These are phyloP conservation scores for Mycena alexandri DNA, from an alignment of 768 basidiomycete genomes.

Conservation along the genomic window DNA sequence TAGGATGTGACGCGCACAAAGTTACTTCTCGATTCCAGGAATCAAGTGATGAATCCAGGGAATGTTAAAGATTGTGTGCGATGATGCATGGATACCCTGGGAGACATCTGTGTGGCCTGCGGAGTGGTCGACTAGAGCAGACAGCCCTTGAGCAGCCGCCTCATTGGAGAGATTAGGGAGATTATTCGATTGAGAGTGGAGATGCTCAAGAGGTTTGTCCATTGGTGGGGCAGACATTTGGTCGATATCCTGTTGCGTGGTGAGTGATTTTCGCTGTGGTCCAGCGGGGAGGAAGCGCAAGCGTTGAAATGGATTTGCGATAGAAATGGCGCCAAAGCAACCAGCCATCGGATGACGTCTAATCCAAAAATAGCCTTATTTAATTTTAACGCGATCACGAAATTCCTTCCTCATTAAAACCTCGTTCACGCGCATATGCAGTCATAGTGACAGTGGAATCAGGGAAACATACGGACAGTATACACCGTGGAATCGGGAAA, in stretches of 20 bases:
- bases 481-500: no score
- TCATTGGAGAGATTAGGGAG: constrained; percentile 23
- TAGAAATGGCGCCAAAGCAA: constrained; percentile 1
- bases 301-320: constrained; percentile 2
- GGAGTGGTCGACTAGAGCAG: constrained; percentile 46
- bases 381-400: not conserved
- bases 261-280: no score
- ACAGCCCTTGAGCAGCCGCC: constrained; percentile 24
- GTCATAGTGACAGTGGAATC: no score
- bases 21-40: constrained; percentile 60
- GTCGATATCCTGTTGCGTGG: no score
- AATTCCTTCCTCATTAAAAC: no score
- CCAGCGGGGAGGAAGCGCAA: not conserved
- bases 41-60: constrained; percentile 62
- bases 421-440: no score
- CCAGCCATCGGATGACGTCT: constrained; percentile 2
- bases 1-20: not conserved
- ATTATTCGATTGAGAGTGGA: constrained; percentile 5
- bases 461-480: no score
- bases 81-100: constrained; percentile 50
- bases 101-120: constrained; percentile 52
- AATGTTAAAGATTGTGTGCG: constrained; percentile 43
- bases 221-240: constrained; percentile 27
- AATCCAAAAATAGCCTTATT: not conserved
- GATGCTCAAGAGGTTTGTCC: constrained; percentile 39